A percentile compares a stretch with the other conserved stretches of the same genome.
phyloP scores from a whole-genome alignment of 768 basidiomycete genomes.

The Boletus sp. region DNA sequence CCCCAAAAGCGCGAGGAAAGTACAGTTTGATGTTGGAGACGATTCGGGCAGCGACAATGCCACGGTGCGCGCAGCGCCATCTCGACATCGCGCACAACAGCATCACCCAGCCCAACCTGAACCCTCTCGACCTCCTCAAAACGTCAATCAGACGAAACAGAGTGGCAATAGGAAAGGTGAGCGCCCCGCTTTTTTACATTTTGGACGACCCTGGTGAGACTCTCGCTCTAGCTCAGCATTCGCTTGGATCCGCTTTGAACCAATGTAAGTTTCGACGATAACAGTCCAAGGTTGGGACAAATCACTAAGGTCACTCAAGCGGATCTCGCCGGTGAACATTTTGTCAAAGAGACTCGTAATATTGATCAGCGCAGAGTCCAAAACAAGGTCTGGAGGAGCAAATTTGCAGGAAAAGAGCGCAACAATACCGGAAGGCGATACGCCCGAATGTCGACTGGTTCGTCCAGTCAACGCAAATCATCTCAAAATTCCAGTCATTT shows the following conservation, averaged over 20 bases:
- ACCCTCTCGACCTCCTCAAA: background rate
- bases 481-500: background rate
- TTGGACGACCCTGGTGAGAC: background rate
- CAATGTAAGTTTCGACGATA: constrained; percentile 12
- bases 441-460: constrained; percentile 22
- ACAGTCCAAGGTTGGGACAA: background rate
- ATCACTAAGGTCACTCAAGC: constrained; percentile 12
- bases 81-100: constrained; percentile 4
- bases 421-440: constrained; percentile 2
- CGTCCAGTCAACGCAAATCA: constrained; percentile 1
- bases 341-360: constrained; percentile 3
- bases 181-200: background rate
- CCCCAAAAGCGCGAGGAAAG: constrained; percentile 8
- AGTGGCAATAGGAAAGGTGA: constrained; percentile 9
- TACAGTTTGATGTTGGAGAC: constrained; percentile 13
- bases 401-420: constrained; percentile 5
- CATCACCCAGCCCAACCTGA: background rate
- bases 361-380: background rate
- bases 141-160: background rate
- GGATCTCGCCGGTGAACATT: background rate
- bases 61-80: constrained; percentile 10
- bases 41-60: constrained; percentile 15
- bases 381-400: constrained; percentile 4
- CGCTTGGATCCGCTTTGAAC: background rate
- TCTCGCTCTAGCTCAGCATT: constrained; percentile 7